Conservation (phyloP, 257 asterid genomes). For the Jacaranda copaia region DNA sequence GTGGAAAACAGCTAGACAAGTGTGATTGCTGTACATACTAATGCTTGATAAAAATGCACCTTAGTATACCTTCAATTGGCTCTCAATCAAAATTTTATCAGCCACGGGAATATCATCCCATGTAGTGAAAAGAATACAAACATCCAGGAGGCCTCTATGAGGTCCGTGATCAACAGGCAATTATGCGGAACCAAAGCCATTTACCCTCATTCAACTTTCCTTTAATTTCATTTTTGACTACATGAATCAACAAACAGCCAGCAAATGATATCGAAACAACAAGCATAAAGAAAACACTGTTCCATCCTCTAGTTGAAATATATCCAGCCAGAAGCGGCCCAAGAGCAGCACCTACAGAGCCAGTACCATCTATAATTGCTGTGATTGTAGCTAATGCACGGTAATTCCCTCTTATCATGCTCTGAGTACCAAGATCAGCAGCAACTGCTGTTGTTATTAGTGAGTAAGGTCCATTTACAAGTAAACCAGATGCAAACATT, state of each 20-base stretch:
- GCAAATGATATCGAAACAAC: slow-evolving; percentile 66
- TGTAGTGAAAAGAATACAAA: slow-evolving; percentile 22
- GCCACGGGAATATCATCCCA: neutral
- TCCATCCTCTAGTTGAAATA: slow-evolving; percentile 93
- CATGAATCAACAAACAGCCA: slow-evolving; percentile 58
- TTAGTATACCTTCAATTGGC: slow-evolving; percentile 18
- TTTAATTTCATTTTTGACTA: slow-evolving; percentile 68
- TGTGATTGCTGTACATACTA: slow-evolving; percentile 13
- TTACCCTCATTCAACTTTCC: slow-evolving; percentile 71
- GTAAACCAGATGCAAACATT: slow-evolving; percentile 79
- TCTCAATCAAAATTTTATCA: slow-evolving; percentile 14
- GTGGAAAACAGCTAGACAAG: slow-evolving; percentile 21
- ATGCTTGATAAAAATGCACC: slow-evolving; percentile 36
- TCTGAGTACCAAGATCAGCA: slow-evolving; percentile 93
- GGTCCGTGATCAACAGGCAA: slow-evolving; percentile 33
- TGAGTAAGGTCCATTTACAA: slow-evolving; percentile 91
- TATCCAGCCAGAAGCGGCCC: slow-evolving; percentile 99
- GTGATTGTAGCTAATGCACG: slow-evolving; percentile 93
- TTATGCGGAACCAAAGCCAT: slow-evolving; percentile 67
- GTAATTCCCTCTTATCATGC: slow-evolving; percentile 61
- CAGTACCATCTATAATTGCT: slow-evolving; percentile 96
- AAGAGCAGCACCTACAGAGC: slow-evolving; percentile 92
- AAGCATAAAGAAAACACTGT: slow-evolving; percentile 82
- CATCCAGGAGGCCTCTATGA: slow-evolving; percentile 2
- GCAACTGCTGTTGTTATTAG: slow-evolving; percentile 96